Percentiles rank a stretch among this genome's conserved stretches.
phyloP scores from a whole-genome alignment of 1,284 basidiomycete species.

The Salmacisia buchloeana region DNA sequence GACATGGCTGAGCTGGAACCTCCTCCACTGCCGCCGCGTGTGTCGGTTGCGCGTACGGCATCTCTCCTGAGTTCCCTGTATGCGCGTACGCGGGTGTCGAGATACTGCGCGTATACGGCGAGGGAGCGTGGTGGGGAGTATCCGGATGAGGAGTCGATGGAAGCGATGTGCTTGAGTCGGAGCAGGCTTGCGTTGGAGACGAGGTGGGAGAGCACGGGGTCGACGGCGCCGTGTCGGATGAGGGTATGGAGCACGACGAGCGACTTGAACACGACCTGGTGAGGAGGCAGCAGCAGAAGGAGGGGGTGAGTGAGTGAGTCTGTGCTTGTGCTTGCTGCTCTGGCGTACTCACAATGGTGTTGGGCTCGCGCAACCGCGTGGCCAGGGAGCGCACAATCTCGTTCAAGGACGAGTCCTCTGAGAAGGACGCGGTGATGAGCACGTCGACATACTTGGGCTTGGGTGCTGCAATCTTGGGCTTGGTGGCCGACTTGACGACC shows the following conservation, averaged over 20 bases:
- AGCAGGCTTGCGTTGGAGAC: not conserved
- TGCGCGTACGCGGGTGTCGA: conserved; percentile 80
- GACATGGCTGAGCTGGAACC: conserved; percentile 49
- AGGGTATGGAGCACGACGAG: conserved; percentile 90
- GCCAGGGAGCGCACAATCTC: conserved; percentile 85
- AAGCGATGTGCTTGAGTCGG: conserved; percentile 6
- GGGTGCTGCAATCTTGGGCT: conserved; percentile 43
- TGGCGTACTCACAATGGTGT: conserved; percentile 77
- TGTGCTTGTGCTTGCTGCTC: too few relatives aligned
- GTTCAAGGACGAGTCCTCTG: conserved; percentile 80
- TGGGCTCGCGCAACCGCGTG: conserved; percentile 78
- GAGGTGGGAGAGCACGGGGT: conserved; percentile 78
- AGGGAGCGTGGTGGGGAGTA: conserved; percentile 68
- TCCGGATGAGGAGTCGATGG: not conserved
- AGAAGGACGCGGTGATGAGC: conserved; percentile 89
- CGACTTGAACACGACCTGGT: conserved; percentile 88
- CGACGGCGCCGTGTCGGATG: conserved; percentile 86
- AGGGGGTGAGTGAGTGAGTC: conserved; percentile 3
- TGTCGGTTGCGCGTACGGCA: conserved; percentile 81
- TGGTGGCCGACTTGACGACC: conserved; percentile 47
- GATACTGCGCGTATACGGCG: conserved; percentile 77
- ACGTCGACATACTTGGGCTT: conserved; percentile 56
- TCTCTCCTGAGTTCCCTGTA: conserved; percentile 91
- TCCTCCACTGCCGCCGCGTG: conserved; percentile 58
- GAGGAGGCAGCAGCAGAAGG: conserved; percentile 2